Base-by-base conservation (phyloP, 1,139 yeast species). In the Meyerozyma carpophila region DNA sequence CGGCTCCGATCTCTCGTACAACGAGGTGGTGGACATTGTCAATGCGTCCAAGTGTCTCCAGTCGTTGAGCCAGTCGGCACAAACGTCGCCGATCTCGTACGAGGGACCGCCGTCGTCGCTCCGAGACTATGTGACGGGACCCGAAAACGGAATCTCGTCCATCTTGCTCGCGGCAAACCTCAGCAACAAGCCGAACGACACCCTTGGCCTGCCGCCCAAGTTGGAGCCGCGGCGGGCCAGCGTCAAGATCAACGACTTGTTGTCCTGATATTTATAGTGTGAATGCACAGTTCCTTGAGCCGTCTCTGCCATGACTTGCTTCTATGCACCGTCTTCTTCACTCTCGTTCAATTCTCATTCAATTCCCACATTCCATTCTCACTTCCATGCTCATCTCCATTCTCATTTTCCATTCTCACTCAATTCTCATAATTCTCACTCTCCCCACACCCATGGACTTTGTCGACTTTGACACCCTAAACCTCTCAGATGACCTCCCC, bases 21-120 rank as follows among this genome's bases (percentile, higher is more conserved):
- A 40, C 43, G 70, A 64, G 32, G 56, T 64, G 56, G 52, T 60
- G 43, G 75, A 68, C 41, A 58, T 70, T 13, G 65, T 70, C 13
- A 66, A 65, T 49, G 76, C 75, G 5, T 68, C 73, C 21, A 62
- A 63, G 48, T 70, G 75, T 46, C 58, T 70, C 26, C 73, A 69
- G 50, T 59, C 65, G 18, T 54, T 70, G 42, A 53, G 65, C 42
- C 49, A 51, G 42, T 44, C 55, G 32, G 28, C 37, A 1, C 37
- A 34, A 9, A 34, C 37, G 4, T 18, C 26, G 14, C 16, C 32
- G 8, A 34, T 34, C 2, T 34, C 26, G n/a, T 18, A 34, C 37
- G 37, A 34, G 2, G 36, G 20, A 4, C 27, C 27, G 37, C 37
- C 16, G 27, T 6, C 2, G 2, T 11, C 29, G n/a, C 37, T 34